These are phyloP conservation scores for Triticum timopheevii DNA, from an alignment of 176 grass and related monocot genomes.

Conservation along the genomic window DNA sequence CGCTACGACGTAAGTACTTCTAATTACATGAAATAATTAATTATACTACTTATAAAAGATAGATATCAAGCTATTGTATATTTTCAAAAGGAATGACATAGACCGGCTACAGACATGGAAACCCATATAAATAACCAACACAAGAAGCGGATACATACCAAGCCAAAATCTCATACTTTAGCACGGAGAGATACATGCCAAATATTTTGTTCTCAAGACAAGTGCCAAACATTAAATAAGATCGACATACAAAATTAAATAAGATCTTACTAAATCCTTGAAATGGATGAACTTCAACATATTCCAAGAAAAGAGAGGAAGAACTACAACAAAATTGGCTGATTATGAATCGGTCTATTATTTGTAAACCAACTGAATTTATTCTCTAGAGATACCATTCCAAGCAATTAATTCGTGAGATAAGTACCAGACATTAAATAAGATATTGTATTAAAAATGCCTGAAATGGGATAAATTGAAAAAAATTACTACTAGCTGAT, in stretches of 20 bases:
- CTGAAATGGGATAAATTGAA: too few species aligned
- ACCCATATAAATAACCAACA: not conserved
- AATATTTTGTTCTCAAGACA: not conserved
- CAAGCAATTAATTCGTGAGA: too few species aligned
- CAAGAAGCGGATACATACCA: slow-evolving; percentile 7
- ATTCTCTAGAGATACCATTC: too few species aligned
- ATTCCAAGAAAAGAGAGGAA: too few species aligned
- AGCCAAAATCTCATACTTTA: slow-evolving; percentile 3
- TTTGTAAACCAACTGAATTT: too few species aligned
- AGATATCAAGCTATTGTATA: not conserved
- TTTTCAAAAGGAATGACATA: not conserved
- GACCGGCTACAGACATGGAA: not conserved
- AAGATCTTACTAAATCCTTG: not conserved
- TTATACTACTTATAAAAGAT: too few species aligned
- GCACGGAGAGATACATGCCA: not conserved
- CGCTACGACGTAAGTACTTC: too few species aligned
- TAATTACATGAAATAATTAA: not conserved
- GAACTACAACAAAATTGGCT: too few species aligned
- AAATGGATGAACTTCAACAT: not conserved
- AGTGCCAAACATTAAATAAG: not conserved
- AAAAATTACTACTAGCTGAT: too few species aligned
- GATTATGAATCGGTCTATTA: too few species aligned
- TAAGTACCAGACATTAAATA: too few species aligned
- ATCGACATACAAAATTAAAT: not conserved
- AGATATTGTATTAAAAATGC: too few species aligned